Conservation (phyloP, 2,329 filamentous ascomycete genomes). For the Aspergillus sp. region DNA sequence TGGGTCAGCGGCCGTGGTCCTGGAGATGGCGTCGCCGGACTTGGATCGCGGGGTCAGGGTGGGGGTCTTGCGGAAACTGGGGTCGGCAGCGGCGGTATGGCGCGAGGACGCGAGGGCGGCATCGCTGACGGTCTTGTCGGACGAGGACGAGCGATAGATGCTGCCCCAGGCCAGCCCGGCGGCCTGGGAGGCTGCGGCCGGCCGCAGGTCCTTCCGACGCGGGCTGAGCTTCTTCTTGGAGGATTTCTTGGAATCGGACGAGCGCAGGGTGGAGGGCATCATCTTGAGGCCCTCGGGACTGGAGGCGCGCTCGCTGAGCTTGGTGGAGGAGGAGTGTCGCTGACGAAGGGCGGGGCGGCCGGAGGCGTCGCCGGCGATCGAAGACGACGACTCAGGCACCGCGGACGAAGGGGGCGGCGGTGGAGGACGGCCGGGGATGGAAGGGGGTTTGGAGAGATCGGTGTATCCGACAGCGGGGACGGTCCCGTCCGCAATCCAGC, state of each 20-base stretch:
- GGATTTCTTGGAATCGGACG: conserved; percentile 46
- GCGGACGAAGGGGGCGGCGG: neutral
- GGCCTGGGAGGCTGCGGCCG: conserved; percentile 61
- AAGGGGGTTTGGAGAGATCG: conserved; percentile 72
- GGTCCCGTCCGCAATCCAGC: conserved; percentile 76
- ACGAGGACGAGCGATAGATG: conserved; percentile 26
- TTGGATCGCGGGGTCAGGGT: conserved; percentile 13
- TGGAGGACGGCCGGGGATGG: conserved; percentile 50
- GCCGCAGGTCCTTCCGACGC: conserved; percentile 45
- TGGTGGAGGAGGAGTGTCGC: conserved; percentile 31
- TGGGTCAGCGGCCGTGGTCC: neutral
- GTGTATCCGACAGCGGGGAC: conserved; percentile 78
- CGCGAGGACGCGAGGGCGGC: conserved; percentile 30
- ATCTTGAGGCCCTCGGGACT: conserved; percentile 61
- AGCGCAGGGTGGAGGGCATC: conserved; percentile 57
- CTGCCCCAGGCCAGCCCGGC: conserved; percentile 62
- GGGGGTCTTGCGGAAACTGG: conserved; percentile 25
- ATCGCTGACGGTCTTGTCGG: conserved; percentile 28
- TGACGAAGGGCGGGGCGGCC: conserved; percentile 22
- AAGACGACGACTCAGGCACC: conserved; percentile 2
- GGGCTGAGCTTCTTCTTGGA: conserved; percentile 43
- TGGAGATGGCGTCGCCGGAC: conserved; percentile 21
- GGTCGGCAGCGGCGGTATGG: conserved; percentile 25
- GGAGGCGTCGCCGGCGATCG: conserved; percentile 5
- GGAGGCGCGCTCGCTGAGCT: conserved; percentile 53